Evolutionary conservation across 176 grass and related monocot genomes (phyloP).

Genomic region (Lolium rigidum): DNA sequence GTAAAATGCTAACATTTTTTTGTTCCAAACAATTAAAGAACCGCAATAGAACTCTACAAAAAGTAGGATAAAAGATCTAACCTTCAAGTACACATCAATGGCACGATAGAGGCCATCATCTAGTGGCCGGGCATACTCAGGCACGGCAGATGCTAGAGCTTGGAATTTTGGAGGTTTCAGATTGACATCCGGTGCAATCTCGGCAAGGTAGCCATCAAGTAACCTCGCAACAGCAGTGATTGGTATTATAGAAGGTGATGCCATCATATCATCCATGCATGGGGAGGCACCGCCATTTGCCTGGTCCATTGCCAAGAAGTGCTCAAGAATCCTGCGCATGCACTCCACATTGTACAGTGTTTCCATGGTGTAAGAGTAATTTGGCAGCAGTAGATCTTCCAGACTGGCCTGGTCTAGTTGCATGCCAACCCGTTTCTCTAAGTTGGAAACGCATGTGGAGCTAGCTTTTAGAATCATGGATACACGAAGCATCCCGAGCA

Average conservation of each 20-base stretch:
- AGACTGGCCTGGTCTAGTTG: constrained; percentile 82
- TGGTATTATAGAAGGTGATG: constrained; percentile 65
- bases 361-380: constrained; percentile 86
- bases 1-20: background rate
- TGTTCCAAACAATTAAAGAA: constrained; percentile 2
- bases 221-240: constrained; percentile 77
- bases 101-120: constrained; percentile 92
- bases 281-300: constrained; percentile 58
- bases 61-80: constrained; percentile 9
- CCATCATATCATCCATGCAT: constrained; percentile 64
- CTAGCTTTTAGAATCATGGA: constrained; percentile 78
- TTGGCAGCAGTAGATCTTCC: constrained; percentile 85
- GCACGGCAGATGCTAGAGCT: constrained; percentile 69
- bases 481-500: constrained; percentile 81
- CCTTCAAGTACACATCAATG: constrained; percentile 94
- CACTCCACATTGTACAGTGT: constrained; percentile 95
- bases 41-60: background rate
- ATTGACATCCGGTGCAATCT: constrained; percentile 90
- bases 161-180: constrained; percentile 80
- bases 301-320: constrained; percentile 91
- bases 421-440: constrained; percentile 82
- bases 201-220: constrained; percentile 87
- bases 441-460: constrained; percentile 66
- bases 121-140: constrained; percentile 82
- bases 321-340: constrained; percentile 81